phyloP scores from a whole-genome alignment of 371 early-diverging fungal genomes.

The Rhizopus arrhizus region DNA sequence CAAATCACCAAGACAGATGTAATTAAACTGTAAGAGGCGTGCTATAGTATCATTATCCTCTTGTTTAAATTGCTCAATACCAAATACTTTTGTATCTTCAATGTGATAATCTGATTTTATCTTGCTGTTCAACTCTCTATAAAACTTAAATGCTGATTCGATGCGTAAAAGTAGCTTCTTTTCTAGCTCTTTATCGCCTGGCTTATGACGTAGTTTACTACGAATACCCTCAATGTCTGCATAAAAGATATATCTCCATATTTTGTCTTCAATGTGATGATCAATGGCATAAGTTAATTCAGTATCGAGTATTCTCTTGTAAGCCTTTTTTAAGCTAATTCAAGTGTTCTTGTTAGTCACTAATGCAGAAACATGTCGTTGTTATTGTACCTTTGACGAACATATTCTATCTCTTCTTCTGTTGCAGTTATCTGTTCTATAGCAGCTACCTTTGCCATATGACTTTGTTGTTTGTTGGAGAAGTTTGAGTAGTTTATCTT shows the following conservation, averaged over 20 bases:
- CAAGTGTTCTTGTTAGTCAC: background rate
- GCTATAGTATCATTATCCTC: slow-evolving; percentile 38
- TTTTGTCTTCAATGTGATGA: slow-evolving; percentile 48
- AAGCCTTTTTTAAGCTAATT: slow-evolving; percentile 38
- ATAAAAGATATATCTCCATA: slow-evolving; percentile 54
- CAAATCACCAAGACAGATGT: slow-evolving; percentile 54
- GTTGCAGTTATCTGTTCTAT: slow-evolving; percentile 45
- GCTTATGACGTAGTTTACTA: slow-evolving; percentile 38
- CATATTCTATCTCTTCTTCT: slow-evolving; percentile 51
- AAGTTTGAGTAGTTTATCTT: slow-evolving; percentile 42
- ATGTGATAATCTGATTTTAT: slow-evolving; percentile 39
- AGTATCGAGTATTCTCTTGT: slow-evolving; percentile 33
- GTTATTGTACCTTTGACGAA: slow-evolving; percentile 43
- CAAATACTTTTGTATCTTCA: slow-evolving; percentile 40
- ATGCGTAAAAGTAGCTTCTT: slow-evolving; percentile 30
- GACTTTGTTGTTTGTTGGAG: slow-evolving; percentile 43
- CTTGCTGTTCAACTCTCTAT: slow-evolving; percentile 41
- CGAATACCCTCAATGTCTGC: slow-evolving; percentile 47
- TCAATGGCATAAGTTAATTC: slow-evolving; percentile 39
- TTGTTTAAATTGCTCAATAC: slow-evolving; percentile 32
- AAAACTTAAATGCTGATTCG: slow-evolving; percentile 46
- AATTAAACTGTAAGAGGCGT: slow-evolving; percentile 42
- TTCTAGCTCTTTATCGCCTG: slow-evolving; percentile 21
- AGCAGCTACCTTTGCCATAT: slow-evolving; percentile 35
- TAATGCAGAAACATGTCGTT: background rate